Conservation (phyloP, 768 basidiomycete genomes). For the Boletus reticulatus region DNA sequence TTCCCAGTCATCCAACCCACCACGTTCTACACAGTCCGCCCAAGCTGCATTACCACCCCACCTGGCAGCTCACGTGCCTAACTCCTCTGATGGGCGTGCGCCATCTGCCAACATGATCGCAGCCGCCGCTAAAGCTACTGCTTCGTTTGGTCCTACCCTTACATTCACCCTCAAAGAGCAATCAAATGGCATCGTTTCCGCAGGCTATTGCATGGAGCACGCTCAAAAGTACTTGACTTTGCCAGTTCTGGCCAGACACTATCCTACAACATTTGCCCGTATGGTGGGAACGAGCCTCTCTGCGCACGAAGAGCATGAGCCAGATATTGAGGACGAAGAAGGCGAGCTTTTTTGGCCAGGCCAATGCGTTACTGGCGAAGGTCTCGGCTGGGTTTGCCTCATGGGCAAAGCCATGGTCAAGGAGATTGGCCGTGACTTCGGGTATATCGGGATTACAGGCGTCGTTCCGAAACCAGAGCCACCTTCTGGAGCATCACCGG, state of each 20-base stretch:
- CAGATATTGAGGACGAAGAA: conserved; percentile 82
- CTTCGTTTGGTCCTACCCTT: conserved; percentile 27
- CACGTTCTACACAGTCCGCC: conserved; percentile 24
- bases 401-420: conserved; percentile 86
- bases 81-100: conserved; percentile 28
- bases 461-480: conserved; percentile 68
- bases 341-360: conserved; percentile 87
- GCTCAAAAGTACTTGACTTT: conserved; percentile 60
- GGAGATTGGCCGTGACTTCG: conserved; percentile 74
- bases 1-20: conserved; percentile 25
- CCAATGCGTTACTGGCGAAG: conserved; percentile 69
- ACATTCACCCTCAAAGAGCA: conserved; percentile 29
- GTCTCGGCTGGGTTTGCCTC: conserved; percentile 83
- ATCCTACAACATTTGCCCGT: conserved; percentile 73
- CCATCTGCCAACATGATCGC: conserved; percentile 28
- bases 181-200: conserved; percentile 39
- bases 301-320: conserved; percentile 70
- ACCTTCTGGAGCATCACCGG: conserved; percentile 28
- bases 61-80: conserved; percentile 27
- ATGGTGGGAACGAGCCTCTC: conserved; percentile 64
- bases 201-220: conserved; percentile 41
- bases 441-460: conserved; percentile 69
- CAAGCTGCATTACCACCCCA: conserved; percentile 44
- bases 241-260: conserved; percentile 65
- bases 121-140: conserved; percentile 31